These are phyloP conservation scores for Hygrocybe punicea DNA, from an alignment of 768 basidiomycete genomes.

Conservation along the genomic window DNA sequence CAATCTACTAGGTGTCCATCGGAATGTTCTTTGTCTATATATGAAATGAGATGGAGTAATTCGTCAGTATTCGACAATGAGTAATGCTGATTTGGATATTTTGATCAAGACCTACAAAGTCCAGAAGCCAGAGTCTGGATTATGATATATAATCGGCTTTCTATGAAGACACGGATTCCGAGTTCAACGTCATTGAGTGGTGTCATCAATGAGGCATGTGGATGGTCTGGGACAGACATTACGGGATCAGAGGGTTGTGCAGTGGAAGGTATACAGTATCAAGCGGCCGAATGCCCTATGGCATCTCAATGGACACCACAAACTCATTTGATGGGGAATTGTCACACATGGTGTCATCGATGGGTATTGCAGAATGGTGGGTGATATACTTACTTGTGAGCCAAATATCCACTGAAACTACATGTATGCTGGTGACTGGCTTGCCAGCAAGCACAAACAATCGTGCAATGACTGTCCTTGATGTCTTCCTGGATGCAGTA, in stretches of 20 bases:
- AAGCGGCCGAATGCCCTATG: slow-evolving; percentile 27
- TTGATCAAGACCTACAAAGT: slow-evolving; percentile 1
- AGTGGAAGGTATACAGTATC: slow-evolving; percentile 15
- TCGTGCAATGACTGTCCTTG: slow-evolving; percentile 25
- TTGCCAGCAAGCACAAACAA: slow-evolving; percentile 30
- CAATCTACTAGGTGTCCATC: not conserved
- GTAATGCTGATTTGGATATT: slow-evolving; percentile 6
- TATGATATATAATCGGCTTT: slow-evolving; percentile 29
- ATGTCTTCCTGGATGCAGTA: slow-evolving; percentile 23
- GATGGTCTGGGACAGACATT: slow-evolving; percentile 26
- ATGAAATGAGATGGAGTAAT: not conserved
- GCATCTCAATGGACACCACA: slow-evolving; percentile 38
- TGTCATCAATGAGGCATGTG: slow-evolving; percentile 19
- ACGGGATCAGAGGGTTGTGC: slow-evolving; percentile 14
- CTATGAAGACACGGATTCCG: slow-evolving; percentile 23
- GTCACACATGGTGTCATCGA: slow-evolving; percentile 26
- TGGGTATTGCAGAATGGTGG: slow-evolving; percentile 22
- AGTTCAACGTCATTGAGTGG: slow-evolving; percentile 22
- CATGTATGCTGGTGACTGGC: slow-evolving; percentile 24
- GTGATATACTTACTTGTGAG: too few species aligned
- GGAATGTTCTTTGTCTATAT: not conserved
- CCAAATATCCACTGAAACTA: too few species aligned
- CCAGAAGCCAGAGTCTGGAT: slow-evolving; percentile 19
- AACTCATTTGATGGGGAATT: slow-evolving; percentile 28
- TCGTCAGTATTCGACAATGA: not conserved